Evolutionary conservation across 2,329 filamentous ascomycete genomes (phyloP).

Genomic region (Penicillium sp.): DNA sequence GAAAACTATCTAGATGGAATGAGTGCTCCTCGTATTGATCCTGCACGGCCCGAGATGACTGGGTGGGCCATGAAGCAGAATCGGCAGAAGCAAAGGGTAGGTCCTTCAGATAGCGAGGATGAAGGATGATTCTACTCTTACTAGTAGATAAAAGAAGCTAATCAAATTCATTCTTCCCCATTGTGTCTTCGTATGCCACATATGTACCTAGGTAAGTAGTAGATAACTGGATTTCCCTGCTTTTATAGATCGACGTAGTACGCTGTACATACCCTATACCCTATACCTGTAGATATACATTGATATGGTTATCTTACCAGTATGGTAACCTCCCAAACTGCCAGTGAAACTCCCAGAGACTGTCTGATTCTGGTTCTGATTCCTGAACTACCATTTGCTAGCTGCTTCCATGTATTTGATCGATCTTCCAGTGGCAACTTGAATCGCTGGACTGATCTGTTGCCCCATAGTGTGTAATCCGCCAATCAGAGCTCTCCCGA

Average conservation of each 20-base stretch:
- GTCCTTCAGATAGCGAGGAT: slow-evolving; percentile 24
- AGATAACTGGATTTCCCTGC: no score
- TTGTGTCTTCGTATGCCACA: neutral
- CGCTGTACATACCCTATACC: no score
- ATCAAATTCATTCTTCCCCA: neutral
- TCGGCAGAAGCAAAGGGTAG: slow-evolving; percentile 38
- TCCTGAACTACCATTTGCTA: no score
- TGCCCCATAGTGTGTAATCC: neutral
- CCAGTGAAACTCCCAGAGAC: no score
- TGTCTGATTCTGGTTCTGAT: no score
- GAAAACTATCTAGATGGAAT: slow-evolving; percentile 67
- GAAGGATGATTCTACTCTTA: slow-evolving; percentile 4
- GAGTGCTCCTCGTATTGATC: slow-evolving; percentile 58
- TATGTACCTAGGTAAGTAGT: neutral
- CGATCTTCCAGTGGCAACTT: neutral
- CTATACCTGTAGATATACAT: no score
- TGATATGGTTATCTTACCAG: no score
- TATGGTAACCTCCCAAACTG: no score
- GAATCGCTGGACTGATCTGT: no score
- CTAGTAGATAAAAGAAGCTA: neutral
- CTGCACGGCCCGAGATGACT: slow-evolving; percentile 47
- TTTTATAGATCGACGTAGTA: no score
- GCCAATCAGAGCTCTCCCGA: slow-evolving; percentile 9
- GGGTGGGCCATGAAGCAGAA: slow-evolving; percentile 52
- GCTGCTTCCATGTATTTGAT: neutral